phyloP scores from a whole-genome alignment of 306 rosid genomes.

The Trifolium pratense region DNA sequence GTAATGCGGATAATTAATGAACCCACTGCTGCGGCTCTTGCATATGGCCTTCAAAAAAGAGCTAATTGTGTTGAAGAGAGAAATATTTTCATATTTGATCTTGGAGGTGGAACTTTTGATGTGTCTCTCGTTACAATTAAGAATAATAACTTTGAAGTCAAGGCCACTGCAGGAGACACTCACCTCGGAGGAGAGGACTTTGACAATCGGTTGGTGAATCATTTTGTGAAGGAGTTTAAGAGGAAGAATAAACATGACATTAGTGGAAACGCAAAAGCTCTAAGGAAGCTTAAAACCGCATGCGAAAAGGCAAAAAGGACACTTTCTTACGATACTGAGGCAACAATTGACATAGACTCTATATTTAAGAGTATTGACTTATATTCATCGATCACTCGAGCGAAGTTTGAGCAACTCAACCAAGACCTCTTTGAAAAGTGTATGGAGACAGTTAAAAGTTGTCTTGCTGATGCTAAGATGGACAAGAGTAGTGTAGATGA shows the following conservation, averaged over 20 bases:
- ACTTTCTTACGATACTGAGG: background rate
- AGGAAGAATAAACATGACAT: background rate
- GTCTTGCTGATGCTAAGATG: background rate
- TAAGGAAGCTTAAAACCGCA: background rate
- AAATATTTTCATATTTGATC: conserved; percentile 41
- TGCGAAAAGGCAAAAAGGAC: conserved; percentile 8
- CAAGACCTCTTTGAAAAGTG: conserved; percentile 1
- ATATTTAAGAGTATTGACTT: background rate
- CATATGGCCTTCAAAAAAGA: conserved; percentile 64
- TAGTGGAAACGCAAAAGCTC: background rate
- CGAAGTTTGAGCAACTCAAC: conserved; percentile 5
- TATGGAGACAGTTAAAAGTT: background rate
- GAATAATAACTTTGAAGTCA: background rate
- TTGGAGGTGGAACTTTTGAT: conserved; percentile 58
- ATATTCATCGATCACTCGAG: background rate
- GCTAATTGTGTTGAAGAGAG: conserved; percentile 20
- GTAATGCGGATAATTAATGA: conserved; percentile 52
- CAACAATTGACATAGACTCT: background rate
- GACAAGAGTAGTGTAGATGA: background rate
- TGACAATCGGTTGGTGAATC: background rate
- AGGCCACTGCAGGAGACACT: conserved; percentile 10
- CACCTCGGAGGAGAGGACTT: conserved; percentile 25
- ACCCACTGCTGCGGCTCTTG: conserved; percentile 56
- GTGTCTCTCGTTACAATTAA: background rate
- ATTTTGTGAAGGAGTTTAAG: background rate